Evolutionary conservation across 441 rosid species (phyloP).

Genomic region (Raphanus hybrid): DNA sequence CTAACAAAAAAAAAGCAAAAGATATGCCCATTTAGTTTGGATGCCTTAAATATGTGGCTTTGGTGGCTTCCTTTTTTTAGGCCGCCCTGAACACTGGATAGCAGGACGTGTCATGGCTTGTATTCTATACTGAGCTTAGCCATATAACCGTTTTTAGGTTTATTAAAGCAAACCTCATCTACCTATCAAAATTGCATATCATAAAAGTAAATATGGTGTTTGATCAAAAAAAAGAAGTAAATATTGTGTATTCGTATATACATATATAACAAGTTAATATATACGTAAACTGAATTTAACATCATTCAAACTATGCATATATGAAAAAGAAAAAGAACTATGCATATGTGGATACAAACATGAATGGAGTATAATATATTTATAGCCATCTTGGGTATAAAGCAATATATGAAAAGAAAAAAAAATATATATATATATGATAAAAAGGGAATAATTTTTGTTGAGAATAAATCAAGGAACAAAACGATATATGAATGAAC

Average conservation of each 20-base stretch:
- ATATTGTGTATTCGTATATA: background rate
- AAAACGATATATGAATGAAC: constrained; percentile 42
- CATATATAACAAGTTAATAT: background rate
- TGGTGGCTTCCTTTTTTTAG: too few relatives aligned
- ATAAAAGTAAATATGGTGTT: background rate
- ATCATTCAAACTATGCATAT: background rate
- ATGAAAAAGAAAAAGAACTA: background rate
- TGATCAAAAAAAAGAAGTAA: background rate
- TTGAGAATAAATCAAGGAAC: constrained; percentile 41
- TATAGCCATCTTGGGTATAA: constrained; percentile 30
- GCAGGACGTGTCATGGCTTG: constrained; percentile 27
- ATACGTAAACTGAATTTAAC: background rate
- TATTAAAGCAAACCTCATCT: constrained; percentile 31
- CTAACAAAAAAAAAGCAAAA: too few relatives aligned
- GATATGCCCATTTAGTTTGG: too few relatives aligned
- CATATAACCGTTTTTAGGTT: constrained; percentile 19
- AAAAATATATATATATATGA: constrained; percentile 18
- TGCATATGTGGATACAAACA: background rate
- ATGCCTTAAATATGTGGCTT: too few relatives aligned
- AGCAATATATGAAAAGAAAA: constrained; percentile 32
- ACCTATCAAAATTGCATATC: constrained; percentile 22
- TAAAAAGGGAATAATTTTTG: constrained; percentile 37
- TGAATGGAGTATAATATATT: background rate
- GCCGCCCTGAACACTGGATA: constrained; percentile 23
- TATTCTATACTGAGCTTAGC: constrained; percentile 19